Evolutionary conservation across 2,329 filamentous ascomycete genomes (phyloP), one percentile per base, ranked within the genome.

Genomic region (Calonectria leucothoes): DNA sequence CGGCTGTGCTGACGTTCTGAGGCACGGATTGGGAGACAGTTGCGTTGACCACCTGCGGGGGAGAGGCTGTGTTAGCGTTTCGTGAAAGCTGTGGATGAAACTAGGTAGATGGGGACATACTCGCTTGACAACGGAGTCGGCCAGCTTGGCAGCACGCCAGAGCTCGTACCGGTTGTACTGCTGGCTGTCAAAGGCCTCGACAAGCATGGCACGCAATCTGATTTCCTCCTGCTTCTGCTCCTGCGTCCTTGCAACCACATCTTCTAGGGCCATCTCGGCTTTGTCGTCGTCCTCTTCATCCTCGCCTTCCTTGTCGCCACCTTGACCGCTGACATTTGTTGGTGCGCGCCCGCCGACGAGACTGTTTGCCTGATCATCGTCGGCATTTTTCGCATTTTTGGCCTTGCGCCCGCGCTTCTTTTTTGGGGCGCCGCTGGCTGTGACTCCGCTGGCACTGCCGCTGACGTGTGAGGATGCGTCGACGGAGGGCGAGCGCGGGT

Each of bases 21-120:
- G 93, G 93, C 0, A 95, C 94, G 2, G 93, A 95, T 82, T 96
- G 94, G 0, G 93, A 95, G 11, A 95, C 92, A 2, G 94, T 95
- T 72, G 94, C 93, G 80, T 96, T 96, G 81, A 95, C 93, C 74
- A 96, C 90, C 89, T 93, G 73, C 51, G 7, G 4, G 4, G n/a
- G 37, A 15, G 25, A 20, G 15, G 27, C 29, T 33, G 42, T 33
- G 64, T 80, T 20, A 79, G 77, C 66, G 63, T 59, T 25, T 1
- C 63, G 7, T 39, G 27, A 11, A 17, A 17, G 6, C 7, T n/a
- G 14, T n/a, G 27, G 49, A 33, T 33, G 4, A 1, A 0, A 27
- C 1, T 23, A 61, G 33, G 25, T 15, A 42, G 61, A 23, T 35
- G 6, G 29, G 31, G 15, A 83, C 89, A 71, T 85, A 93, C 91